Percentiles rank a stretch among this genome's conserved stretches.
Evolutionary conservation across 2,329 filamentous ascomycete genomes (phyloP).

Genomic region (Metarhizium album): DNA sequence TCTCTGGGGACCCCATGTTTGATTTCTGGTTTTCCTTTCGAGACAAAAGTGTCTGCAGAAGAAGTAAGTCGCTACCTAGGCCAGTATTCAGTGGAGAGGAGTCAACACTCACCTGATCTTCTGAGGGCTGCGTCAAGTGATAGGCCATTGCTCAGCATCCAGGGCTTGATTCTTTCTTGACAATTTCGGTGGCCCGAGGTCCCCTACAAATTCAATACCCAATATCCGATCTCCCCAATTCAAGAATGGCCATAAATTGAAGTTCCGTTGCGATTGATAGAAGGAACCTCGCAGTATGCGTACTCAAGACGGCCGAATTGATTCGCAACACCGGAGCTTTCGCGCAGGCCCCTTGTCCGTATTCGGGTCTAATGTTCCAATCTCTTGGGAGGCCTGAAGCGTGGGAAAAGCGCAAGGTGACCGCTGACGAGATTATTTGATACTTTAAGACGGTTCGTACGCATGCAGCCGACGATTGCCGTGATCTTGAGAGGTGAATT

Average conservation of each 20-base stretch:
- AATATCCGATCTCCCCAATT: neutral
- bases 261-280: neutral
- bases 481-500: neutral
- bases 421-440: neutral
- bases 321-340: too few species aligned
- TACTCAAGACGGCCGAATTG: neutral
- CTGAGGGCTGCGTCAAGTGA: neutral
- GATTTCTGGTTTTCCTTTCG: neutral
- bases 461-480: neutral
- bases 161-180: neutral
- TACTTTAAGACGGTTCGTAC: neutral
- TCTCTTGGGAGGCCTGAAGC: neutral
- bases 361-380: too few species aligned
- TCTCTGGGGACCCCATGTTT: constrained; percentile 4
- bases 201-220: neutral
- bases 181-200: neutral
- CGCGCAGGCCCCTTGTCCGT: neutral
- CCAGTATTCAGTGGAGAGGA: neutral
- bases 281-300: neutral
- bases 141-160: neutral
- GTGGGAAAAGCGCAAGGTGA: neutral
- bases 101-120: constrained; percentile 3
- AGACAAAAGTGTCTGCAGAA: neutral
- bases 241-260: neutral
- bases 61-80: neutral